Conservation (phyloP, 139 green algal species). For the Chlamydomonas schloesseri region DNA sequence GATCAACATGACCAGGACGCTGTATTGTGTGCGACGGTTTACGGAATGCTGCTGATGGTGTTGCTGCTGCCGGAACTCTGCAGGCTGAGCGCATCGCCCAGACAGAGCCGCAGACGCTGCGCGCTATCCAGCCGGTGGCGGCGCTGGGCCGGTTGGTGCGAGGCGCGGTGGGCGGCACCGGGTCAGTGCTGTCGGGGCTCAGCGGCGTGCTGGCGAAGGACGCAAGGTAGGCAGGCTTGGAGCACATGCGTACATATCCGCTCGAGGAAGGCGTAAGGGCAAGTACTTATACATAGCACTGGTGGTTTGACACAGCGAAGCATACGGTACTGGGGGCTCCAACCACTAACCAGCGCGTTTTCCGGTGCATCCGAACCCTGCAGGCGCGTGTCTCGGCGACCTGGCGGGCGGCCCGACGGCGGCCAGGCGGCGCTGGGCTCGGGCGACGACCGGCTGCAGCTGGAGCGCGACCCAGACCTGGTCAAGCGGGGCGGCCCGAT, state of each 20-base stretch:
- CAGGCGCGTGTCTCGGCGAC: background rate
- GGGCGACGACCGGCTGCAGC: slow-evolving; percentile 5
- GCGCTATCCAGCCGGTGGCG: background rate
- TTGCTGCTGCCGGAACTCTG: too few species aligned
- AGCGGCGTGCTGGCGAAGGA: slow-evolving; percentile 30
- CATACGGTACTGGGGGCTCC: too few species aligned
- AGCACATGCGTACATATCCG: background rate
- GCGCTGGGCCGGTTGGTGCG: background rate
- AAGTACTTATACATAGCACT: too few species aligned
- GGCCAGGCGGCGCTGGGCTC: background rate
- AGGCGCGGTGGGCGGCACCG: slow-evolving; percentile 2
- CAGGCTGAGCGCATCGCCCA: slow-evolving; percentile 30
- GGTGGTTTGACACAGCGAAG: too few species aligned
- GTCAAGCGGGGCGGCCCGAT: background rate
- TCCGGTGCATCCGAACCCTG: background rate
- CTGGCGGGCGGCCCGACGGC: background rate
- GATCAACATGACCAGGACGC: too few species aligned
- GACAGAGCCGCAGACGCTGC: slow-evolving; percentile 33
- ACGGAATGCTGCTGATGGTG: too few species aligned
- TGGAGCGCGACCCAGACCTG: background rate
- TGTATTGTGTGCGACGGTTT: too few species aligned
- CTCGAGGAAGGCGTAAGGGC: background rate
- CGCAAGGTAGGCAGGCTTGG: background rate
- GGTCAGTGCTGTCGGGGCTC: slow-evolving; percentile 4
- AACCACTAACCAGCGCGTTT: background rate